phyloP scores from a whole-genome alignment of 2,329 filamentous ascomycete species.

The Trichoderma citrinoviride region DNA sequence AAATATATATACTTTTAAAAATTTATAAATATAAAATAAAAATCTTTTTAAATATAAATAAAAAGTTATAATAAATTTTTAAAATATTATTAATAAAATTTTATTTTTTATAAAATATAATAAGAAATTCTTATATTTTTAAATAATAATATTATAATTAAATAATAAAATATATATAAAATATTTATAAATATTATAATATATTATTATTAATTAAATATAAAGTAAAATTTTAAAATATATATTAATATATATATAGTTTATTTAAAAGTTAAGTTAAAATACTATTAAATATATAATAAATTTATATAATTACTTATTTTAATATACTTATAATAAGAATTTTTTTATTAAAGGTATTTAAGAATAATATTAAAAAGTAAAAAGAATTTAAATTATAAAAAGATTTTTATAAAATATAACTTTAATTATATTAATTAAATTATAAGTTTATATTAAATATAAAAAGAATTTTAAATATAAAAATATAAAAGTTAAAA shows the following conservation, averaged over 20 bases:
- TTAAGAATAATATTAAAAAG: slow-evolving; percentile 15
- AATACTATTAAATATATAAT: not conserved
- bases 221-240: not conserved
- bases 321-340: not conserved
- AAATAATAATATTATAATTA: not conserved
- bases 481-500: too few relatives aligned
- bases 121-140: not conserved
- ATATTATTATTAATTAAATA: not conserved
- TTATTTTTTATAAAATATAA: not conserved
- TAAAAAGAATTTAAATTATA: too few relatives aligned
- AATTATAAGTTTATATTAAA: too few relatives aligned
- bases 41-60: too few relatives aligned
- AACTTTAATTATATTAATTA: too few relatives aligned
- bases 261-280: not conserved
- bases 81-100: not conserved
- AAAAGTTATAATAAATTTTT: too few relatives aligned
- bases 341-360: not conserved
- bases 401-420: too few relatives aligned
- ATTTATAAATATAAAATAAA: too few relatives aligned
- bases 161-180: too few relatives aligned
- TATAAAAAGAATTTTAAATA: too few relatives aligned
- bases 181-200: not conserved
- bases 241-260: not conserved
- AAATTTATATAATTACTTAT: too few relatives aligned
- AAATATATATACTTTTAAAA: too few relatives aligned